Evolutionary conservation across 2,329 filamentous ascomycete genomes (phyloP).

Genomic region (Colletotrichum trifolii): DNA sequence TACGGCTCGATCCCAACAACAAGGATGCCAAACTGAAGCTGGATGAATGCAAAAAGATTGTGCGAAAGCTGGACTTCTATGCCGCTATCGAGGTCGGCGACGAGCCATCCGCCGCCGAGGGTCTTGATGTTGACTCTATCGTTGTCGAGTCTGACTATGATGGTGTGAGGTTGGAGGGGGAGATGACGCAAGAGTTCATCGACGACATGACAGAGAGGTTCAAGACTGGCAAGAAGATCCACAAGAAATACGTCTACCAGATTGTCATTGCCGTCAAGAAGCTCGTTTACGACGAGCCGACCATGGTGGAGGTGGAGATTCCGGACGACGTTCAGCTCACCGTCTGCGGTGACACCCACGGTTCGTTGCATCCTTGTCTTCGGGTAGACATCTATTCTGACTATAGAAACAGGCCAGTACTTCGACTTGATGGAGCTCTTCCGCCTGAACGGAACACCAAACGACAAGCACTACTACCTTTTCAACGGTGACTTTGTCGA

Average conservation of each 20-base stretch:
- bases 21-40: conserved; percentile 92
- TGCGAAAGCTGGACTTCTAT: conserved; percentile 91
- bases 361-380: conserved; percentile 56
- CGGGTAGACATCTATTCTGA: conserved; percentile 38
- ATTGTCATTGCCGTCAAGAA: conserved; percentile 92
- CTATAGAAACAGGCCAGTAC: conserved; percentile 78
- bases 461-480: conserved; percentile 89
- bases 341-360: conserved; percentile 97
- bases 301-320: conserved; percentile 94
- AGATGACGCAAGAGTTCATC: conserved; percentile 97
- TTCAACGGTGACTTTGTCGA: conserved; percentile 99
- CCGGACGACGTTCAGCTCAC: conserved; percentile 83
- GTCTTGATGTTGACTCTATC: conserved; percentile 88
- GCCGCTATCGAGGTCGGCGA: conserved; percentile 95
- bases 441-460: conserved; percentile 86
- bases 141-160: conserved; percentile 86
- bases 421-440: conserved; percentile 98
- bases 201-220: conserved; percentile 97
- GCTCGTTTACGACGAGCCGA: conserved; percentile 90
- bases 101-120: conserved; percentile 90
- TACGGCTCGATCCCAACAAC: conserved; percentile 87
- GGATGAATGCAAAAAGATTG: conserved; percentile 93
- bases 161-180: conserved; percentile 78
- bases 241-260: conserved; percentile 97
- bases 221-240: conserved; percentile 94